Conservation (phyloP, 2,329 filamentous ascomycete species). For the Microdochium trichocladiopsis region DNA sequence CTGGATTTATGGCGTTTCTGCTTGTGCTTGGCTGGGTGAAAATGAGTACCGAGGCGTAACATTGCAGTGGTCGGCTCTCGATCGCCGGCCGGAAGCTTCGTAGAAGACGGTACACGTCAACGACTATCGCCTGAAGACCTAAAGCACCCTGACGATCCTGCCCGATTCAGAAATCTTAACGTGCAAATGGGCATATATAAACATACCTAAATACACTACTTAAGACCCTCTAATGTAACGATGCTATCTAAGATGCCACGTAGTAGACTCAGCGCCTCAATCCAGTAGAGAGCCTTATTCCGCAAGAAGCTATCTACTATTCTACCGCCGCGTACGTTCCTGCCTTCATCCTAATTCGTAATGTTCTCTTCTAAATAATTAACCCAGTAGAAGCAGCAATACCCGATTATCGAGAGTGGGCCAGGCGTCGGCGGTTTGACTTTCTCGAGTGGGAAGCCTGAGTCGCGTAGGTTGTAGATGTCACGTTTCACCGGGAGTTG, state of each 20-base stretch:
- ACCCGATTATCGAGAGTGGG: constrained; percentile 16
- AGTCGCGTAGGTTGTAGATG: constrained; percentile 21
- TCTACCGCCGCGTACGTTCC: constrained; percentile 13
- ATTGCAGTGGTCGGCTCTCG: constrained; percentile 7
- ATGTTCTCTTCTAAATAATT: constrained; percentile 17
- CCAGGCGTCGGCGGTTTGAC: constrained; percentile 12
- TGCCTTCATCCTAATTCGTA: neutral
- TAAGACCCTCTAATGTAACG: constrained; percentile 11
- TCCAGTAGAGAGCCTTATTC: constrained; percentile 31
- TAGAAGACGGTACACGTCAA: constrained; percentile 2
- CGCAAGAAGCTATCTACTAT: constrained; percentile 22
- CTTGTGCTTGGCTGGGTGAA: too few species aligned
- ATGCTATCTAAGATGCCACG: constrained; percentile 13
- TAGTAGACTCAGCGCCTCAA: constrained; percentile 32
- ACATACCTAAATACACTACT: constrained; percentile 1
- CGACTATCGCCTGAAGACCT: constrained; percentile 3
- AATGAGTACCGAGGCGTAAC: constrained; percentile 8
- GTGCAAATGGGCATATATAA: neutral
- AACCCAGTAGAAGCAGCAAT: constrained; percentile 26
- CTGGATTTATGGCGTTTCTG: too few species aligned
- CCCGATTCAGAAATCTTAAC: neutral
- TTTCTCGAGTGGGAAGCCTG: constrained; percentile 12
- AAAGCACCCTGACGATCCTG: constrained; percentile 1
- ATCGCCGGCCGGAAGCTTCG: constrained; percentile 1
- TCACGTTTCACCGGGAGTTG: constrained; percentile 22